phyloP scores from a whole-genome alignment of 2,329 filamentous ascomycete genomes.

The Rutstroemia sydowiana region DNA sequence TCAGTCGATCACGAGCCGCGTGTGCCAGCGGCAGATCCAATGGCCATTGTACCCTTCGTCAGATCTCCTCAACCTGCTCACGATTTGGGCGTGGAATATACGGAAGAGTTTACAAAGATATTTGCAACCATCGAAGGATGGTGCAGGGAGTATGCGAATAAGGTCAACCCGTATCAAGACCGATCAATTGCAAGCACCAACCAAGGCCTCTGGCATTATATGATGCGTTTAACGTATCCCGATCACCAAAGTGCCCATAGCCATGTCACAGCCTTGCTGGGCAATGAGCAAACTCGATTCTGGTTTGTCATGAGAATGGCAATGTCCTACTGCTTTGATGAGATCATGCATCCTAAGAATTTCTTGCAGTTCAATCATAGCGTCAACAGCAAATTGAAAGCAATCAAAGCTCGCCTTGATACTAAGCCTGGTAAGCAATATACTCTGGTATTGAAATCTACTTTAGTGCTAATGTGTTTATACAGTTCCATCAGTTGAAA shows the following conservation, averaged over 20 bases:
- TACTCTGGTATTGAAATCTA: not conserved
- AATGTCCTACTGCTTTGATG: slow-evolving; percentile 31
- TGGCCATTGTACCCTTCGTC: not conserved
- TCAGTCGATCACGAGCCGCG: no score
- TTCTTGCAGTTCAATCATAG: slow-evolving; percentile 30
- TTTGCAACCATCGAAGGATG: slow-evolving; percentile 5
- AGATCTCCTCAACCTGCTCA: not conserved
- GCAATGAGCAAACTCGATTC: slow-evolving; percentile 26
- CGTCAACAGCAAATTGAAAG: slow-evolving; percentile 21
- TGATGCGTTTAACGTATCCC: slow-evolving; percentile 29
- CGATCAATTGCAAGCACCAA: slow-evolving; percentile 18
- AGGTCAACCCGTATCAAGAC: slow-evolving; percentile 11
- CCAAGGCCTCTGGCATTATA: slow-evolving; percentile 32
- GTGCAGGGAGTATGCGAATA: not conserved
- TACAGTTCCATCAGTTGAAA: slow-evolving; percentile 17
- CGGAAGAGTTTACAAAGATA: slow-evolving; percentile 1
- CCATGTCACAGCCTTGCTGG: slow-evolving; percentile 31
- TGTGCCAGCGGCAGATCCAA: not conserved
- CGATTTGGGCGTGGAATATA: not conserved
- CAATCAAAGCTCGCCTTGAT: slow-evolving; percentile 15
- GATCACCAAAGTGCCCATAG: slow-evolving; percentile 28
- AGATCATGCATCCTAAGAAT: slow-evolving; percentile 30
- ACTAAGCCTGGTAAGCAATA: slow-evolving; percentile 25
- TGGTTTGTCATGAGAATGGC: slow-evolving; percentile 35
- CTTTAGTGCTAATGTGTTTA: not conserved